Base-by-base conservation (phyloP, 805 yeast species). In the Nakazawaea ishiwadae region DNA sequence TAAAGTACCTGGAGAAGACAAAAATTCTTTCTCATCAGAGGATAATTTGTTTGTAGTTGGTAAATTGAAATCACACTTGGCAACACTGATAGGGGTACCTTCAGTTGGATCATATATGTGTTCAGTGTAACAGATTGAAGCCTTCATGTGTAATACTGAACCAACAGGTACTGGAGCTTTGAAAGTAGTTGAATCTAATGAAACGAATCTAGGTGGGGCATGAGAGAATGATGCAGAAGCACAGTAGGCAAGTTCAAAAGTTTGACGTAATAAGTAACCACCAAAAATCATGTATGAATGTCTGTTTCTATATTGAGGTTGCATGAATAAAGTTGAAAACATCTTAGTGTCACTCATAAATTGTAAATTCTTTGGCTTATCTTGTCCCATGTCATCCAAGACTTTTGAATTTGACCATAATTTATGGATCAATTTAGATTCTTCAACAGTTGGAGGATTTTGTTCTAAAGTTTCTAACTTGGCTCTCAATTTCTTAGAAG, bases 141-240 rank as follows among this genome's bases (percentile, higher is more conserved):
- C 93, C 40, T 78, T 74, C 79, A 88, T 78, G 48, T 81, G 84
- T 45, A 90, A 66, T 7, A 91, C 96, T 1, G 90, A 80, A 1
- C 98, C 97, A 14, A 90, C 96, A 1, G 97, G 97, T 6, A 90
- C 98, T 2, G 98, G 98, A 15, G 90, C 84, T 54, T 84, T 81
- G 71, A 90, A 90, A 18, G 95, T 84, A 32, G 96, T 88, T 17
- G 93, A 83, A 59, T 90, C 97, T 50, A 90, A 71, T 2, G 96
- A 84, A 9, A 88, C 85, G 51, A 90, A 90, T 57, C 96, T 72
- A 32, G 98, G 96, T 46, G 83, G 79, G 12, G 91, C 80, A 49
- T 79, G 80, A 2, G 96, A 70, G 54, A 90, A 88, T 1, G 95
- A 85, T 5, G 96, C 96, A 6, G 96, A 88, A 14, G 91, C 79